Base-by-base conservation (phyloP, 2,329 filamentous ascomycete genomes). In the Colletotrichum endophyticum region DNA sequence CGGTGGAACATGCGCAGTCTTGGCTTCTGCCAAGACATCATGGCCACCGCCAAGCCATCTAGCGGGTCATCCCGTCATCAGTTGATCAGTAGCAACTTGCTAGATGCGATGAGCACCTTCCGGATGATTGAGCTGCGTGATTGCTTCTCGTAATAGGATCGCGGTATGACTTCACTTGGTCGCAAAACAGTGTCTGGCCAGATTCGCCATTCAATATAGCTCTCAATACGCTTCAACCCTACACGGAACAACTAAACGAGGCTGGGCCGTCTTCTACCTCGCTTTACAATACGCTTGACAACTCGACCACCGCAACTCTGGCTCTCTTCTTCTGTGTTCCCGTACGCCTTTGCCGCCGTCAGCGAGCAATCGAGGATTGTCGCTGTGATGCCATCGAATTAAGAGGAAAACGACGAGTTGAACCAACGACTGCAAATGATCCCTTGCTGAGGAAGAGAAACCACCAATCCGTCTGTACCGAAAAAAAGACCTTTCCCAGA, bases 341-440 rank as follows among this genome's bases (percentile, higher is more conserved):
- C 66, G 22, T 74, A 76, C 74, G 74, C 74, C 74, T 61, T 66
- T 73, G 63, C 63, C 63, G 74, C 74, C 66, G 64, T 72, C 59
- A 74, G 71, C 74, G 39, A 39, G 22, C 25, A 70, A 32, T 27
- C 59, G 22, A 34, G 28, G 27, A 57, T 36, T 16, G 49, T 71
- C 44, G 71, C 64, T 66, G 70, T 70, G 66, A 76, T 76, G 74
- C 74, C 70, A 69, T 70, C 49, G 30, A 76, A 76, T 74, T 74
- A 76, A 63, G 63, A 27, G 59, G 59, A 32, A 74, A 76, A 70
- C 62, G 59, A 74, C 57, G 28, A 63, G 11, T 73, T 66, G 28
- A 64, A 61, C 59, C 74, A 69, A 73, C 64, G 44, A 76, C 44
- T 39, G 64, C 25, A 36, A 62, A 67, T 53, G 44, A 22, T 28